A percentile compares a stretch with the other conserved stretches of the same genome.
These are phyloP conservation scores for Sideroxylon spinosum DNA, from an alignment of 179 eudicot genomes.

Conservation along the genomic window DNA sequence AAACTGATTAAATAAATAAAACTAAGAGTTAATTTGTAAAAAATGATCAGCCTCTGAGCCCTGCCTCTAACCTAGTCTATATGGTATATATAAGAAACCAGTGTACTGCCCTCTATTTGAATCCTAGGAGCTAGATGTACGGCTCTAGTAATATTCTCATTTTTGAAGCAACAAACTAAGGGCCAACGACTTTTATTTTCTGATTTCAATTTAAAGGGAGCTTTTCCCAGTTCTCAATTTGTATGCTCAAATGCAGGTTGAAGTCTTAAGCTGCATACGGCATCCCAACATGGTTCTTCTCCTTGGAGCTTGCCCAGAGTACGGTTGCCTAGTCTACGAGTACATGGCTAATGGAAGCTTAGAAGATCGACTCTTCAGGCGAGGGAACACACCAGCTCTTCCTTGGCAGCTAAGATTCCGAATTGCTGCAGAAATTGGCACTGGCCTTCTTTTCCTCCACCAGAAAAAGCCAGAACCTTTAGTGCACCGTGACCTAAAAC, in stretches of 20 bases:
- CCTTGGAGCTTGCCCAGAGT: slow-evolving; percentile 59
- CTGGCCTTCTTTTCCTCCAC: slow-evolving; percentile 57
- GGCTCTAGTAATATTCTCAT: neutral
- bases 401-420: slow-evolving; percentile 49
- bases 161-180: neutral
- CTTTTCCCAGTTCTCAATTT: neutral
- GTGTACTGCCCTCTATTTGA: neutral
- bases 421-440: slow-evolving; percentile 47
- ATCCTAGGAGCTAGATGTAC: neutral
- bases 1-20: neutral
- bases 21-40: neutral
- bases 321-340: slow-evolving; percentile 60
- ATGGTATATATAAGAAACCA: neutral
- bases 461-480: slow-evolving; percentile 56
- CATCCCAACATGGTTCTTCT: slow-evolving; percentile 67
- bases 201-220: neutral
- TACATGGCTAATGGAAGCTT: slow-evolving; percentile 57
- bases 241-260: slow-evolving; percentile 30
- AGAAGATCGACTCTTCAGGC: slow-evolving; percentile 42
- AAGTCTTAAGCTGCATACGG: slow-evolving; percentile 51
- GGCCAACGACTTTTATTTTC: neutral
- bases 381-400: slow-evolving; percentile 39
- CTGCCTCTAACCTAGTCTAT: neutral
- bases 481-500: slow-evolving; percentile 63
- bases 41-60: neutral